These are phyloP conservation scores for Aspergillus hortae DNA, from an alignment of 2,329 filamentous ascomycete genomes.

Conservation along the genomic window DNA sequence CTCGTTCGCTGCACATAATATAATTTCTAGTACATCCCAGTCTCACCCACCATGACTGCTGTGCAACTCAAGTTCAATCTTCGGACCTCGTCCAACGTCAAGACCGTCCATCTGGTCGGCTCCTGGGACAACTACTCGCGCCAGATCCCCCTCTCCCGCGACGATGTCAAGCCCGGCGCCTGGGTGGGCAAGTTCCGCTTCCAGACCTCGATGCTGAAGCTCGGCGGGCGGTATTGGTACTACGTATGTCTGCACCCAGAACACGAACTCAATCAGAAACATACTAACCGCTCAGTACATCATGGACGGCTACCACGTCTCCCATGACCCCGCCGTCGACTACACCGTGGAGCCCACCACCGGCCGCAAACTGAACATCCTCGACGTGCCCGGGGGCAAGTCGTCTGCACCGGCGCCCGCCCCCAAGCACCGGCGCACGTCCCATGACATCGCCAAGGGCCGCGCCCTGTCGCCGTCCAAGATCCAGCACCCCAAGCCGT, in stretches of 20 bases:
- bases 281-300: conserved; percentile 61
- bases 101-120: conserved; percentile 94
- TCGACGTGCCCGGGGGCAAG: conserved; percentile 72
- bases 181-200: conserved; percentile 98
- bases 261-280: not conserved
- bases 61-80: conserved; percentile 94
- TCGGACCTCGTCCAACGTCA: conserved; percentile 92
- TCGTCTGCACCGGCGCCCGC: conserved; percentile 31
- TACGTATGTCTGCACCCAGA: conserved; percentile 55
- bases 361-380: conserved; percentile 93
- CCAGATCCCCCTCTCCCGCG: conserved; percentile 91
- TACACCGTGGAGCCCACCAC: conserved; percentile 94
- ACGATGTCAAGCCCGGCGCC: conserved; percentile 78
- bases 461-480: conserved; percentile 82
- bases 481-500: conserved; percentile 87
- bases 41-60: conserved; percentile 67
- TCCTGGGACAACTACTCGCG: conserved; percentile 98
- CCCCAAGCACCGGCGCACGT: conserved; percentile 44
- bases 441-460: conserved; percentile 74
- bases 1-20: conserved; percentile 16
- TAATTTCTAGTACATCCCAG: conserved; percentile 33
- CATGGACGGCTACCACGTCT: conserved; percentile 97
- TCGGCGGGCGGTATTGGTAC: conserved; percentile 97
- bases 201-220: conserved; percentile 77
- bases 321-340: conserved; percentile 87